These are phyloP conservation scores for Kappamyces sp. DNA, from an alignment of 192 early-diverging fungal species.

Conservation along the genomic window DNA sequence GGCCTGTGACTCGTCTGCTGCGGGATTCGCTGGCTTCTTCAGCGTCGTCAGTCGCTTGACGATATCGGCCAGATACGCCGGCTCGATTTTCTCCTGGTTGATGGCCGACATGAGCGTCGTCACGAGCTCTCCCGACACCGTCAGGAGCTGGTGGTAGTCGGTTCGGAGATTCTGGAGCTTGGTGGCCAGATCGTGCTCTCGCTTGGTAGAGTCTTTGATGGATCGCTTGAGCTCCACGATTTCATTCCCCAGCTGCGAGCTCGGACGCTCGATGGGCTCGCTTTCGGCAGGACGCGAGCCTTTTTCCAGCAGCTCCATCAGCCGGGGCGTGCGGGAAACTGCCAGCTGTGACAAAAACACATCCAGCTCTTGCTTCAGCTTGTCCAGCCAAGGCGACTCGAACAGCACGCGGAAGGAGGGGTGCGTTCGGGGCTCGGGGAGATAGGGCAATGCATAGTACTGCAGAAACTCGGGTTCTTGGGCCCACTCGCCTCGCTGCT, in stretches of 20 bases:
- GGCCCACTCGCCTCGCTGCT: conserved; percentile 41
- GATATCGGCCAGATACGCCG: conserved; percentile 39
- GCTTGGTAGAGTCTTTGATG: not conserved
- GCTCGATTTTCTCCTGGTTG: conserved; percentile 44
- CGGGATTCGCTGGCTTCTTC: conserved; percentile 19
- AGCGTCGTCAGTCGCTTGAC: conserved; percentile 34
- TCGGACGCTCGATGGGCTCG: conserved; percentile 5
- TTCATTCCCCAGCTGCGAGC: conserved; percentile 14
- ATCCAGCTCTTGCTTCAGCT: conserved; percentile 27
- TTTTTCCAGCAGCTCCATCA: conserved; percentile 23
- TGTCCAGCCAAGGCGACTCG: conserved; percentile 21
- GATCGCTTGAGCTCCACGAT: conserved; percentile 2
- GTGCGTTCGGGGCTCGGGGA: conserved; percentile 45
- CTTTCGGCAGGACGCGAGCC: no score
- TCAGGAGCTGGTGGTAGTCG: conserved; percentile 50
- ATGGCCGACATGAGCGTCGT: conserved; percentile 40
- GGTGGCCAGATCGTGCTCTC: not conserved
- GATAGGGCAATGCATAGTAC: conserved; percentile 51
- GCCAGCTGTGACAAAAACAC: conserved; percentile 27
- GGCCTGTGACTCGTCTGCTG: not conserved
- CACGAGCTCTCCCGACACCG: conserved; percentile 49
- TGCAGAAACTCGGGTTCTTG: conserved; percentile 41
- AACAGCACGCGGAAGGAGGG: conserved; percentile 45
- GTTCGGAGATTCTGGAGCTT: conserved; percentile 20
- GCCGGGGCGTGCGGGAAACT: conserved; percentile 19